These are phyloP conservation scores for Nitzschia palea DNA, from an alignment of 108 stramenopile species.

Conservation along the genomic window DNA sequence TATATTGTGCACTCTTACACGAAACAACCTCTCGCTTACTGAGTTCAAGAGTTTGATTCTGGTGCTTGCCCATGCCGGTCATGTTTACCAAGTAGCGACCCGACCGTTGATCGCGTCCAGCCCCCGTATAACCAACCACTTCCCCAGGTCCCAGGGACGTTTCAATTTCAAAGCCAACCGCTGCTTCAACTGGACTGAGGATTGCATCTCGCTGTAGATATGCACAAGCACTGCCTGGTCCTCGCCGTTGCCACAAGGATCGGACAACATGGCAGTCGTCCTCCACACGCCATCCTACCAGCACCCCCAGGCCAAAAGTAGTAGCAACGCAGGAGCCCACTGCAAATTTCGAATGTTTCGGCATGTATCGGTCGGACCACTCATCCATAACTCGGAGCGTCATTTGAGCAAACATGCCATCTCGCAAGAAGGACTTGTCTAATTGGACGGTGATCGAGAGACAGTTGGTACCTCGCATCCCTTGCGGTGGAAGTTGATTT, in stretches of 20 bases:
- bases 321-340: slow-evolving; percentile 85
- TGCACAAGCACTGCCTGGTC: slow-evolving; percentile 61
- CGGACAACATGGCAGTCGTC: slow-evolving; percentile 85
- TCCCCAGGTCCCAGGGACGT: slow-evolving; percentile 64
- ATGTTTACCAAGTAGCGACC: slow-evolving; percentile 67
- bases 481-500: slow-evolving; percentile 18
- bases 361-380: slow-evolving; percentile 62
- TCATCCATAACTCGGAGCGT: slow-evolving; percentile 78
- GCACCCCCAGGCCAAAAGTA: slow-evolving; percentile 78
- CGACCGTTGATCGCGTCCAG: slow-evolving; percentile 49
- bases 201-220: slow-evolving; percentile 74
- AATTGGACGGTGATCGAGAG: slow-evolving; percentile 70
- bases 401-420: slow-evolving; percentile 73
- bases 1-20: slow-evolving; percentile 73
- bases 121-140: slow-evolving; percentile 60
- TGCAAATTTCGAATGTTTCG: slow-evolving; percentile 84
- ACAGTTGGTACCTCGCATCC: slow-evolving; percentile 55
- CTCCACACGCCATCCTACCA: slow-evolving; percentile 89
- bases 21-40: slow-evolving; percentile 57
- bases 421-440: slow-evolving; percentile 75
- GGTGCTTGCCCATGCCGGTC: slow-evolving; percentile 37
- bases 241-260: slow-evolving; percentile 78
- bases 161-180: slow-evolving; percentile 77
- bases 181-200: slow-evolving; percentile 63
- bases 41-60: slow-evolving; percentile 47